Evolutionary conservation across 129 eudicot genomes (phyloP).

Genomic region (Artemisia argyi): DNA sequence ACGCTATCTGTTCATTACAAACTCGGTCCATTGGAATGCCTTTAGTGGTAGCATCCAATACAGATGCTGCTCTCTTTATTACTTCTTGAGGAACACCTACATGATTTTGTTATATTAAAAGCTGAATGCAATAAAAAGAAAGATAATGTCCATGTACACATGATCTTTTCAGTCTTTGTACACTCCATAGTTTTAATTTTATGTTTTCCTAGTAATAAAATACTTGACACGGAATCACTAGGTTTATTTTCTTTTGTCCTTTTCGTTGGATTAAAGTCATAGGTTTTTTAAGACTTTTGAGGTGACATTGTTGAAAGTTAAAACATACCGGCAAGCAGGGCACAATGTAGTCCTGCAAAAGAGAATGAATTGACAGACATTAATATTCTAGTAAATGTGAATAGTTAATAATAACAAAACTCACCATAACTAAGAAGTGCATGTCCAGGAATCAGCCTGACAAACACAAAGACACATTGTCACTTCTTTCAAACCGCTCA

Average conservation of each 20-base stretch:
- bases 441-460: constrained; percentile 89
- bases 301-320: constrained; percentile 11
- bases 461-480: constrained; percentile 7
- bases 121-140: neutral
- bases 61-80: constrained; percentile 66
- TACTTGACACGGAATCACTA: no score
- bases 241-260: no score
- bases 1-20: constrained; percentile 42
- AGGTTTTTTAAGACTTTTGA: constrained; percentile 5
- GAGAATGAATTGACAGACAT: constrained; percentile 26
- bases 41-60: constrained; percentile 54
- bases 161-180: neutral
- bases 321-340: constrained; percentile 84
- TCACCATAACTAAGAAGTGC: constrained; percentile 91
- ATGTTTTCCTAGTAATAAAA: neutral
- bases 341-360: constrained; percentile 89
- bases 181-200: constrained; percentile 10
- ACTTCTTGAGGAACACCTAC: constrained; percentile 77
- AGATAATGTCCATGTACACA: no score
- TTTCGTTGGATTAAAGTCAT: neutral
- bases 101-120: constrained; percentile 10
- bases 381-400: constrained; percentile 6
- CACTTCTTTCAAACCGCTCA: neutral
- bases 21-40: constrained; percentile 55
- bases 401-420: constrained; percentile 25